phyloP scores from a whole-genome alignment of 1,139 yeast species.

The Suhomyces anneliseae region DNA sequence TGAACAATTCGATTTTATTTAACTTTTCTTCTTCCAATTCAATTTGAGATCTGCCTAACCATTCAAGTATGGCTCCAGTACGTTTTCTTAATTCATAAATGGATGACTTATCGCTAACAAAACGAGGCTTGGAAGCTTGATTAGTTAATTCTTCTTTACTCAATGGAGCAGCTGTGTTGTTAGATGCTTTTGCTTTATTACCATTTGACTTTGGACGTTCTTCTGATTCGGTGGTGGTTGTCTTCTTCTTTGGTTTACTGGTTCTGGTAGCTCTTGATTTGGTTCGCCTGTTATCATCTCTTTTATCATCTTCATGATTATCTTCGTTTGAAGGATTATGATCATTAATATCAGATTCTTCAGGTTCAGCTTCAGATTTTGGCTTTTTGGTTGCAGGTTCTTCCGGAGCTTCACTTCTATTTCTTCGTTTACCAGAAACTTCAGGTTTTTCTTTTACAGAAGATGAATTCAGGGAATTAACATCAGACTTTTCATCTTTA shows the following conservation, averaged over 20 bases:
- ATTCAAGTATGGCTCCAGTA: slow-evolving; percentile 87
- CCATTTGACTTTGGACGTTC: slow-evolving; percentile 1
- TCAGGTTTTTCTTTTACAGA: slow-evolving; percentile 8
- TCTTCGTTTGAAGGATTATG: slow-evolving; percentile 19
- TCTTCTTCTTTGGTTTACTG: slow-evolving; percentile 8
- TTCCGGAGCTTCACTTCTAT: slow-evolving; percentile 5
- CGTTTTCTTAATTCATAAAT: slow-evolving; percentile 82
- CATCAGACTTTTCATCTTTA: slow-evolving; percentile 15
- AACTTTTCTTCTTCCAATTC: slow-evolving; percentile 74
- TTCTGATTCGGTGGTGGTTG: slow-evolving; percentile 2
- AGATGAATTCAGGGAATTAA: slow-evolving; percentile 1
- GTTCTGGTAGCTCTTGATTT: slow-evolving; percentile 9
- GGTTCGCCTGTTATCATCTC: slow-evolving; percentile 8
- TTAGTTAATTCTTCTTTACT: slow-evolving; percentile 47
- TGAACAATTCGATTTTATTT: slow-evolving; percentile 50
- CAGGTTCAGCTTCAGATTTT: slow-evolving; percentile 16
- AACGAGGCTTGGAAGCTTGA: slow-evolving; percentile 78
- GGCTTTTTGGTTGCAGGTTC: slow-evolving; percentile 3
- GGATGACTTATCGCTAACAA: slow-evolving; percentile 73
- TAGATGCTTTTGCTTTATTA: slow-evolving; percentile 13
- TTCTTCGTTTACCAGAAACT: slow-evolving; percentile 2
- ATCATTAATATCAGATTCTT: slow-evolving; percentile 15
- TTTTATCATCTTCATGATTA: slow-evolving; percentile 16
- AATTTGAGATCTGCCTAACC: slow-evolving; percentile 78
- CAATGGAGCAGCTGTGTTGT: slow-evolving; percentile 11